Conservation (phyloP, 2,329 filamentous ascomycete genomes). For the Trichophyton mentagrophytes region DNA sequence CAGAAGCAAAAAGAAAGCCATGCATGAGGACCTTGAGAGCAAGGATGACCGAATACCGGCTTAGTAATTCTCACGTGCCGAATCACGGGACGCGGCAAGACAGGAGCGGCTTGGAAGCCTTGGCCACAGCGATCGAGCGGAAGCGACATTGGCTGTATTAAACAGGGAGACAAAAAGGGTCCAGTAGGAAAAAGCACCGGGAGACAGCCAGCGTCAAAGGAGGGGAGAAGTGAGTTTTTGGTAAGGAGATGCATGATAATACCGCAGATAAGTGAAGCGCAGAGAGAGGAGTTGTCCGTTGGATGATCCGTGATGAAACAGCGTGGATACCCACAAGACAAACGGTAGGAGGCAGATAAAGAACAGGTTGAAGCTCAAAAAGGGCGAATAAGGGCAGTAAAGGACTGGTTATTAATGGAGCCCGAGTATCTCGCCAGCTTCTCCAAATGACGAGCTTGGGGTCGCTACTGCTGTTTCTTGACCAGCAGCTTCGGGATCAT, state of each 20-base stretch:
- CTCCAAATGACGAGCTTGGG: neutral
- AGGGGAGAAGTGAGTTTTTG: neutral
- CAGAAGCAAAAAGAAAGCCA: constrained; percentile 3
- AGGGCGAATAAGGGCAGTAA: neutral
- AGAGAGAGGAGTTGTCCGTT: neutral
- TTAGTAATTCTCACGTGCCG: neutral
- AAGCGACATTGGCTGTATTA: neutral
- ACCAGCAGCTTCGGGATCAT: neutral
- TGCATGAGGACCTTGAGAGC: constrained; percentile 2
- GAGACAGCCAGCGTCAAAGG: neutral
- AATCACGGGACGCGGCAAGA: neutral
- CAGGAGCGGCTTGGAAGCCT: neutral
- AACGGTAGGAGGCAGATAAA: neutral
- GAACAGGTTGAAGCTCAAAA: neutral
- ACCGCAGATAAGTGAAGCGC: neutral
- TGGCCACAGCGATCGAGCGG: neutral
- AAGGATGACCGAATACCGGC: neutral
- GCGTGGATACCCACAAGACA: neutral
- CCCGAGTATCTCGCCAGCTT: neutral
- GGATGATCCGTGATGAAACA: neutral
- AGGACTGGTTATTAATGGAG: neutral
- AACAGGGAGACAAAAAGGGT: neutral
- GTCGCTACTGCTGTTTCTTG: constrained; percentile 5
- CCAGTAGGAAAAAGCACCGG: neutral
- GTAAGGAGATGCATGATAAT: neutral